Conservation (phyloP, 257 asterid species). For the Solanum pennellii region DNA sequence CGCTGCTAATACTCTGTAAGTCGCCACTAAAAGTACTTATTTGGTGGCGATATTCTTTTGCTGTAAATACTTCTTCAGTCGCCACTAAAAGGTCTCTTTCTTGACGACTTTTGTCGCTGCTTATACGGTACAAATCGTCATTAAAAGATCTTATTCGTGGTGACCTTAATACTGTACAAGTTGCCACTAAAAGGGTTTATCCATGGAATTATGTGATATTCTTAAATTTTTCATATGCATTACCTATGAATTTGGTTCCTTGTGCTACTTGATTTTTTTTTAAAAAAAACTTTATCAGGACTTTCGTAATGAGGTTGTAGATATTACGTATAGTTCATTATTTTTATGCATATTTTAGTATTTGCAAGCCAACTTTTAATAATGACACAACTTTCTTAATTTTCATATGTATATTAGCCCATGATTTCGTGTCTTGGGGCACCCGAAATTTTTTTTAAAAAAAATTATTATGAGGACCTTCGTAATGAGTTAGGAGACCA, state of each 20-base stretch:
- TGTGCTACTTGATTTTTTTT: fast-evolving
- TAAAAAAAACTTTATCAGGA: no score
- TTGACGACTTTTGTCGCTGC: no score
- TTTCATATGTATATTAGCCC: background rate
- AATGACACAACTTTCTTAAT: no score
- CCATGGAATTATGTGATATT: no score
- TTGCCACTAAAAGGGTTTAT: background rate
- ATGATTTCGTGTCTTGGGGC: background rate
- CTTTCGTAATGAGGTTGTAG: fast-evolving
- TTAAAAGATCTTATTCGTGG: no score
- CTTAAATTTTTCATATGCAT: background rate
- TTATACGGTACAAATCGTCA: no score
- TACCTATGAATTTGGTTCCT: background rate
- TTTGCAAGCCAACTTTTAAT: no score
- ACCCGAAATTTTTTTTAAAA: fast-evolving
- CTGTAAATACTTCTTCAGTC: no score
- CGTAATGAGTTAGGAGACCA: background rate
- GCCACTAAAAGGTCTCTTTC: background rate
- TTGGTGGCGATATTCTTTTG: no score
- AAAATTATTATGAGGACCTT: background rate
- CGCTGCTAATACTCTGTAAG: no score
- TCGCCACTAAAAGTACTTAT: no score
- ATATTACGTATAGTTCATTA: background rate
- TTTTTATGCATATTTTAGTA: background rate
- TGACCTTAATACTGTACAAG: no score